Evolutionary conservation across 2,329 filamentous ascomycete genomes (phyloP), one percentile per base, ranked within the genome.

Genomic region (Arthrobotrys conoides): DNA sequence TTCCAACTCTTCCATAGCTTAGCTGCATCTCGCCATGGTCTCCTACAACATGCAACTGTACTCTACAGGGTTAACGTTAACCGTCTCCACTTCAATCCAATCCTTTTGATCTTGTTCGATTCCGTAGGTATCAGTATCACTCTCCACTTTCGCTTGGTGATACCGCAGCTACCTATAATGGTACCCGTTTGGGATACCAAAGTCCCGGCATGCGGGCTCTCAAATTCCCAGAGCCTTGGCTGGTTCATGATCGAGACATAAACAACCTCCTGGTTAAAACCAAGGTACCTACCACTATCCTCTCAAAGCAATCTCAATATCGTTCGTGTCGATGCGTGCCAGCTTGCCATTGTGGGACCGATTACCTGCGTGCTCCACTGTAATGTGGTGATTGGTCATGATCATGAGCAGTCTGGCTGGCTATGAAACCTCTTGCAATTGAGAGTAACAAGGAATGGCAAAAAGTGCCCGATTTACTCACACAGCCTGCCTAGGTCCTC

Each of bases 191-290:
- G 10, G 57, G 33, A 41, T 61, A 20, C 57, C 57, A 61, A 3
- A 16, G 36, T 8, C 36, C 57, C 12, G 57, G 57, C 36, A 44
- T 27, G 4, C 10, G 57, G 57, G 20, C 33, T 12, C 57, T 44
- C 57, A 44, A 27, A 41, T 14, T 44, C 10, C 57, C 57, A 61
- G 57, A 44, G 57, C 57, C 57, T 44, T 61, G 57, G 57, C 57
- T 61, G 57, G 41, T 18, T 27, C 33, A 61, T 27, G 33, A 27
- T 61, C 12, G 36, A 61, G 55, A 41, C 53, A 24, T 18, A n/a
- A 9, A 22, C 5, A 22, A 16, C 33, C 27, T 61, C 57, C 20
- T 44, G 36, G 57, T 44, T 44, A 24, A 44, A 44, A 36, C 18
- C 38, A 44, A 44, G 48, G 22, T n/a, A n/a, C n/a, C n/a, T n/a